A percentile compares a stretch with the other conserved stretches of the same genome.
phyloP scores from a whole-genome alignment of 2,329 filamentous ascomycete species.

The Alternaria metachromatica region DNA sequence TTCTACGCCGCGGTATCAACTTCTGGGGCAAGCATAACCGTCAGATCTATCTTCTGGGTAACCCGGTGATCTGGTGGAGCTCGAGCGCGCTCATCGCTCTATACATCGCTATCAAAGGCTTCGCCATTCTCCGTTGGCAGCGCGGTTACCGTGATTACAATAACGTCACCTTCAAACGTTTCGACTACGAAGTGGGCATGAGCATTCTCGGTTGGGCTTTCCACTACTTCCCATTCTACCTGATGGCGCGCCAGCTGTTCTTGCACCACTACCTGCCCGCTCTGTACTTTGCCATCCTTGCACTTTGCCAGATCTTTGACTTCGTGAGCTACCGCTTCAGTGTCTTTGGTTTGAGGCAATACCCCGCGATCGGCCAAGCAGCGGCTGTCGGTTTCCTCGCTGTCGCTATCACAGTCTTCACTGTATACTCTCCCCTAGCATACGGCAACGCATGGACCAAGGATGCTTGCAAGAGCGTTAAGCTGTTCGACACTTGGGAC shows the following conservation, averaged over 20 bases:
- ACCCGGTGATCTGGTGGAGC: constrained; percentile 87
- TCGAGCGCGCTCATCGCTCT: constrained; percentile 78
- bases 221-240: constrained; percentile 98
- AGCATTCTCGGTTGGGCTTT: constrained; percentile 93
- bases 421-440: constrained; percentile 83
- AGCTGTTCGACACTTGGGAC: constrained; percentile 90
- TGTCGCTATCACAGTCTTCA: constrained; percentile 76
- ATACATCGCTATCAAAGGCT: constrained; percentile 83
- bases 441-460: constrained; percentile 97
- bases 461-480: constrained; percentile 82
- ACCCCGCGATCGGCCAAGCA: constrained; percentile 76
- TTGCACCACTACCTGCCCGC: constrained; percentile 98
- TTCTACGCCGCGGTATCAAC: constrained; percentile 93
- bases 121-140: constrained; percentile 92
- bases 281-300: constrained; percentile 91
- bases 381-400: constrained; percentile 76
- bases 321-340: constrained; percentile 78
- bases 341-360: constrained; percentile 70
- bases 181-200: constrained; percentile 94
- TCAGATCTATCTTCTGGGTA: constrained; percentile 95
- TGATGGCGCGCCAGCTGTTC: constrained; percentile 98
- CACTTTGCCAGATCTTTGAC: constrained; percentile 88
- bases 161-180: constrained; percentile 86
- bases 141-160: constrained; percentile 88
- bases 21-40: constrained; percentile 96